Base-by-base conservation (phyloP, 2,329 filamentous ascomycete species). In the Calcarisporium arbuscula region DNA sequence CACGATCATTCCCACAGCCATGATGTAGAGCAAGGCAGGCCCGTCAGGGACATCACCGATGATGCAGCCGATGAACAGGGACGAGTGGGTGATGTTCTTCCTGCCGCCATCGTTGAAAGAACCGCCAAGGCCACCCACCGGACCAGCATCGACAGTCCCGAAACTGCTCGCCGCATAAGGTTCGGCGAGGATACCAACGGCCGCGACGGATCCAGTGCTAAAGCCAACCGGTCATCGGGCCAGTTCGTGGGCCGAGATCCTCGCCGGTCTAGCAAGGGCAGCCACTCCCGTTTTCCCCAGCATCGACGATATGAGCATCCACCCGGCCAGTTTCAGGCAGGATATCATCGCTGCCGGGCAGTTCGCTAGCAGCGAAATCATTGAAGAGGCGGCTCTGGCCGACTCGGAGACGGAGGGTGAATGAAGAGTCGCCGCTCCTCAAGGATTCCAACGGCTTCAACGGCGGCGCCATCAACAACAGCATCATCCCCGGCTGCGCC, bases 281-380 rank as follows among this genome's bases (percentile, higher is more conserved):
- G 74, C 43, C 72, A 74, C 40, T 67, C 67, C 36, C 78, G 77
- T 48, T n/a, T 72, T 82, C 44, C 64, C 77, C 39, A 79, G 72
- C 65, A 63, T 88, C 66, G 61, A 80, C 21, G 74, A 88, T 36
- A 82, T 94, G 46, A 85, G 82, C 54, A 85, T 94, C 34, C 85
- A 95, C 54, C 92, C 92, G 4, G 83, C 87, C 17, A 90, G 82
- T 43, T 88, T 96, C 67, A 74, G 92, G 45, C 85, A 94, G 56
- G 87, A 90, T 36, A 95, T 98, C 48, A 94, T 96, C 45, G 81
- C 82, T 23, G 86, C 85, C n/a, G 82, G 80, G 40, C 74, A 77
- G 32, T 66, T 79, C 19, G 48, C 54, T 6, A 77, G 77, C 19
- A 74, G 68, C 38, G 71, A 72, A 20, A 60, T 60, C 9, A 72